A percentile compares a stretch with the other conserved stretches of the same genome.
Evolutionary conservation across 2,329 filamentous ascomycete species (phyloP).

Genomic region (Scedosporium aurantiacum): DNA sequence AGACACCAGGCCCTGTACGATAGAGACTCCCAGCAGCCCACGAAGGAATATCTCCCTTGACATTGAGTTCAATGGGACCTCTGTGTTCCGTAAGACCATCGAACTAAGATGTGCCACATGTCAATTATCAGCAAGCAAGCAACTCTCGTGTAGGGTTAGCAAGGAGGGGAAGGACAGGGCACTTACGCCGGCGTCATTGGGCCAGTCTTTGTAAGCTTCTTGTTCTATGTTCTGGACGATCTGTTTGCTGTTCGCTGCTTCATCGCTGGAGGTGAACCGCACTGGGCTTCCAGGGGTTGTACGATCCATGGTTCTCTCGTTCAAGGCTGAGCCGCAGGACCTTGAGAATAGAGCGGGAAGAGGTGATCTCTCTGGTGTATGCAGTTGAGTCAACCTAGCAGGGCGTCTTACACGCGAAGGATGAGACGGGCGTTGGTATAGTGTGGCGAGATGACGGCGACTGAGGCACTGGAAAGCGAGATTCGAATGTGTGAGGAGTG

Average conservation of each 20-base stretch:
- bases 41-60: slow-evolving; percentile 56
- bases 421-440: too few relatives aligned
- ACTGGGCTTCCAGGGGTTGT: slow-evolving; percentile 5
- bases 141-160: background rate
- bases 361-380: background rate
- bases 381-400: too few relatives aligned
- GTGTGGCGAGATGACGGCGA: too few relatives aligned
- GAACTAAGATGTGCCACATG: slow-evolving; percentile 38
- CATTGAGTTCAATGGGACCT: slow-evolving; percentile 49
- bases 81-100: slow-evolving; percentile 55
- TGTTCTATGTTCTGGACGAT: slow-evolving; percentile 8
- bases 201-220: slow-evolving; percentile 31
- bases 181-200: slow-evolving; percentile 35
- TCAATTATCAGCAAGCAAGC: background rate
- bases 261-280: background rate
- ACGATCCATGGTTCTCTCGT: background rate
- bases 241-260: background rate
- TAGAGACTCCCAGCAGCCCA: slow-evolving; percentile 65
- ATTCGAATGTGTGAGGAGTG: too few relatives aligned
- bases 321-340: background rate
- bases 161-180: background rate
- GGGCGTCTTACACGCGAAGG: too few relatives aligned
- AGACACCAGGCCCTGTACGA: slow-evolving; percentile 61
- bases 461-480: too few relatives aligned
- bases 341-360: background rate